A percentile compares a stretch with the other conserved stretches of the same genome.
phyloP scores from a whole-genome alignment of 1,139 yeast species.

The Hansenula anomala region DNA sequence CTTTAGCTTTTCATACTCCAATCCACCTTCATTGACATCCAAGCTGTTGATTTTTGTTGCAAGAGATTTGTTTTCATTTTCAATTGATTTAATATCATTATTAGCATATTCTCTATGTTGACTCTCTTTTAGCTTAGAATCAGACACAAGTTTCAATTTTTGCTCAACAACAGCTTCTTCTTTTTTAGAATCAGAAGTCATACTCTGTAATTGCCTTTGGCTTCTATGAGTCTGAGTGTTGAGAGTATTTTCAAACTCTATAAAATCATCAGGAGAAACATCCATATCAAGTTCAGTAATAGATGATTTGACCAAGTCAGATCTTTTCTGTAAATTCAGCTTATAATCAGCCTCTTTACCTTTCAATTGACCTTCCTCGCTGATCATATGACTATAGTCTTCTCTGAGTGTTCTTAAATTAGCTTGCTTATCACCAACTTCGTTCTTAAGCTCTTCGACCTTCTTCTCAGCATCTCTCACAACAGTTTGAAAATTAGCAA shows the following conservation, averaged over 20 bases:
- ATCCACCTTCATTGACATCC: slow-evolving; percentile 35
- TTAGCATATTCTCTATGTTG: slow-evolving; percentile 36
- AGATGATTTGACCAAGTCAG: slow-evolving; percentile 12
- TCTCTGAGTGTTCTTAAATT: slow-evolving; percentile 27
- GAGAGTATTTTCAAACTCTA: too few relatives aligned
- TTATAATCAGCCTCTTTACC: slow-evolving; percentile 40
- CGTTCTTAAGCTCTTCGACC: slow-evolving; percentile 23
- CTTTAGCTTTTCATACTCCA: slow-evolving; percentile 32
- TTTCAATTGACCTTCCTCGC: slow-evolving; percentile 54
- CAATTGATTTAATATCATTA: slow-evolving; percentile 30
- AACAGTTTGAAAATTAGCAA: slow-evolving; percentile 49
- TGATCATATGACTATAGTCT: slow-evolving; percentile 36
- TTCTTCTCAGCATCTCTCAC: slow-evolving; percentile 34
- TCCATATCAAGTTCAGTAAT: neutral
- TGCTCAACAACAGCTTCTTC: slow-evolving; percentile 20
- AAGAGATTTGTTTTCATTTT: slow-evolving; percentile 29
- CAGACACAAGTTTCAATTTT: slow-evolving; percentile 26
- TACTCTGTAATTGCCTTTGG: slow-evolving; percentile 8
- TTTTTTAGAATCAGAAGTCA: slow-evolving; percentile 1
- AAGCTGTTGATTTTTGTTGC: slow-evolving; percentile 33
- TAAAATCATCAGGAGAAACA: slow-evolving; percentile 8
- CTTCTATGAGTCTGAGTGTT: too few relatives aligned
- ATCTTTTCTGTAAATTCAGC: slow-evolving; percentile 23
- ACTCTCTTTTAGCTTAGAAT: slow-evolving; percentile 34
- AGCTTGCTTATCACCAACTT: slow-evolving; percentile 15